phyloP scores from a whole-genome alignment of 495 filamentous ascomycete genomes.

The Neurospora sp. region DNA sequence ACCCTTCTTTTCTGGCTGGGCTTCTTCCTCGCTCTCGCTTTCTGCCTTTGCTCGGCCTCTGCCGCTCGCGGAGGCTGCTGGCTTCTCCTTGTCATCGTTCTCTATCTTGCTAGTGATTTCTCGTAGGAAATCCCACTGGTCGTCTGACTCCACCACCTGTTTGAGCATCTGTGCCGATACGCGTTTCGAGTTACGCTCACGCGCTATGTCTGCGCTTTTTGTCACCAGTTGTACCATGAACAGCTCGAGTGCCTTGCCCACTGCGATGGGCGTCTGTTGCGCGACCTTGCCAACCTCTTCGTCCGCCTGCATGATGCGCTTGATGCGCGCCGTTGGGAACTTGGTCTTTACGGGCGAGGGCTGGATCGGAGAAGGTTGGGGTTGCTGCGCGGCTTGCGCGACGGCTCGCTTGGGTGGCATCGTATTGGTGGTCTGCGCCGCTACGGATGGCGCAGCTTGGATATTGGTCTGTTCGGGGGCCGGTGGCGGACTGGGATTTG shows the following conservation, averaged over 20 bases:
- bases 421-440: conserved; percentile 2
- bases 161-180: conserved; percentile 87
- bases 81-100: conserved; percentile 44
- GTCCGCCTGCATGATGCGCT: conserved; percentile 99
- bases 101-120: conserved; percentile 87
- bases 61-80: conserved; percentile 9
- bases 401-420: conserved; percentile 36
- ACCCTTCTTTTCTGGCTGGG: conserved; percentile 30
- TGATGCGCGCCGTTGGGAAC: conserved; percentile 95
- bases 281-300: conserved; percentile 98
- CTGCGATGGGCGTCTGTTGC: conserved; percentile 88
- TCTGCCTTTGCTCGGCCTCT: conserved; percentile 22
- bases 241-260: conserved; percentile 90
- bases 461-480: background rate
- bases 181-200: conserved; percentile 71
- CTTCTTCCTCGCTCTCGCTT: conserved; percentile 36
- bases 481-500: background rate
- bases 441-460: background rate
- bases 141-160: conserved; percentile 71
- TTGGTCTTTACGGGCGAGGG: conserved; percentile 79
- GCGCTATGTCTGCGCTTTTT: conserved; percentile 75
- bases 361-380: conserved; percentile 23
- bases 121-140: conserved; percentile 83
- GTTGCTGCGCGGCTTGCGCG: conserved; percentile 5
- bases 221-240: conserved; percentile 94